Percentiles rank a stretch among this genome's conserved stretches.
Conservation (phyloP, 768 basidiomycete genomes). For the Glaciozyma antarctica region DNA sequence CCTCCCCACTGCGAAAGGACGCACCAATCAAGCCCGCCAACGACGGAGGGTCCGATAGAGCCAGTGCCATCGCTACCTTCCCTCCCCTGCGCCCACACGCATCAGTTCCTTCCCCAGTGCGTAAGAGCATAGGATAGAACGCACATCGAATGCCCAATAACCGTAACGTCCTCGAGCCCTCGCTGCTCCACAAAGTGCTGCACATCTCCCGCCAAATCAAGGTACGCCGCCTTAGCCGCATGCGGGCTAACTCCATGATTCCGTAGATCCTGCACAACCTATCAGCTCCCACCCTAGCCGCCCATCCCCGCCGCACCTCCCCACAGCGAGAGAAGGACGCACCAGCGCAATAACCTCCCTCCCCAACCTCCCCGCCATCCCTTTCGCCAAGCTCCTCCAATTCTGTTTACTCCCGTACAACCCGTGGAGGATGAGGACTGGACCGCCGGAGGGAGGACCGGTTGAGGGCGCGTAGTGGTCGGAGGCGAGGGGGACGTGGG, state of each 20-base stretch:
- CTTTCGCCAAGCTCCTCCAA: conserved; percentile 71
- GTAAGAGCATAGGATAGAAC: conserved; percentile 35
- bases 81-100: conserved; percentile 29
- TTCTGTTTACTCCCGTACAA: conserved; percentile 60
- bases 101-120: neutral
- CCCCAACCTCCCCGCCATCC: conserved; percentile 45
- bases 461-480: neutral
- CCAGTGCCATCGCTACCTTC: conserved; percentile 62
- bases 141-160: conserved; percentile 86
- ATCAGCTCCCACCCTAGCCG: neutral
- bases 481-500: neutral
- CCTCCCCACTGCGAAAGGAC: neutral
- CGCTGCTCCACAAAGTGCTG: conserved; percentile 52
- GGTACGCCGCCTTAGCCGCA: conserved; percentile 60
- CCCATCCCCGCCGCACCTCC: neutral
- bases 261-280: conserved; percentile 58
- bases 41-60: conserved; percentile 45
- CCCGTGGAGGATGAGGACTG: conserved; percentile 34
- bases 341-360: neutral
- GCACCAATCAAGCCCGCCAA: conserved; percentile 37
- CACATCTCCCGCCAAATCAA: conserved; percentile 70
- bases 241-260: conserved; percentile 83
- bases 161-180: conserved; percentile 51
- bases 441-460: neutral
- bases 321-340: neutral